These are phyloP conservation scores for Andrographis paniculata DNA, from an alignment of 305 asterid genomes.

Conservation along the genomic window DNA sequence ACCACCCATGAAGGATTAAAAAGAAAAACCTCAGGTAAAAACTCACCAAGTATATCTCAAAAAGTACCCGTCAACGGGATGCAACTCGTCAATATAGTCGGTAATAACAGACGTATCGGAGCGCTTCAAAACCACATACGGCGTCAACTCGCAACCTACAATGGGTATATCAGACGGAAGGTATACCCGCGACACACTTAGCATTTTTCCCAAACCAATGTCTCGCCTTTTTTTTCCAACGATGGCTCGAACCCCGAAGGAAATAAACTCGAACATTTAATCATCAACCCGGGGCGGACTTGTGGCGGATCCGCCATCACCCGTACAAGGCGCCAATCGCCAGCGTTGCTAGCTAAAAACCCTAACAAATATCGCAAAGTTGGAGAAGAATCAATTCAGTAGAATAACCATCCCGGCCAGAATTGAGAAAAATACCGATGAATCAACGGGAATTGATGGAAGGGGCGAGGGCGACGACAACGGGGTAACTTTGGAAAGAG, in stretches of 20 bases:
- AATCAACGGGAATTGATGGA: background rate
- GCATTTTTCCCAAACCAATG: slow-evolving; percentile 36
- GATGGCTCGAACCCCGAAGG: slow-evolving; percentile 21
- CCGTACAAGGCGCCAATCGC: slow-evolving; percentile 35
- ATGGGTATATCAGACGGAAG: slow-evolving; percentile 78
- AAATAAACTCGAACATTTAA: slow-evolving; percentile 16
- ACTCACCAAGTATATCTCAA: slow-evolving; percentile 63
- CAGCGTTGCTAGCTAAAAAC: slow-evolving; percentile 32
- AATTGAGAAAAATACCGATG: too few species aligned
- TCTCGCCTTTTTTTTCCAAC: slow-evolving; percentile 18
- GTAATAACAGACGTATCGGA: slow-evolving; percentile 38
- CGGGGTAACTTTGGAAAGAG: slow-evolving; percentile 11
- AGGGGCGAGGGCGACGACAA: slow-evolving; percentile 17
- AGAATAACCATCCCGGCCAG: too few species aligned
- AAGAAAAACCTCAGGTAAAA: too few species aligned
- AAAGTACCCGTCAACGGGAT: slow-evolving; percentile 51
- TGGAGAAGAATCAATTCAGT: slow-evolving; percentile 5
- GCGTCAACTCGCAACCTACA: slow-evolving; percentile 70
- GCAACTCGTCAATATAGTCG: slow-evolving; percentile 50
- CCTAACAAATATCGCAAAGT: slow-evolving; percentile 14
- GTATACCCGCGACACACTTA: slow-evolving; percentile 65
- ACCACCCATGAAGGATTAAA: background rate
- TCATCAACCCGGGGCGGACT: slow-evolving; percentile 32
- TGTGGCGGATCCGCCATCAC: slow-evolving; percentile 89
- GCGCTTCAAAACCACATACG: slow-evolving; percentile 57